A percentile compares a stretch with the other conserved stretches of the same genome.
Evolutionary conservation across 1,284 basidiomycete genomes (phyloP).

Genomic region (Puccinia coronata): DNA sequence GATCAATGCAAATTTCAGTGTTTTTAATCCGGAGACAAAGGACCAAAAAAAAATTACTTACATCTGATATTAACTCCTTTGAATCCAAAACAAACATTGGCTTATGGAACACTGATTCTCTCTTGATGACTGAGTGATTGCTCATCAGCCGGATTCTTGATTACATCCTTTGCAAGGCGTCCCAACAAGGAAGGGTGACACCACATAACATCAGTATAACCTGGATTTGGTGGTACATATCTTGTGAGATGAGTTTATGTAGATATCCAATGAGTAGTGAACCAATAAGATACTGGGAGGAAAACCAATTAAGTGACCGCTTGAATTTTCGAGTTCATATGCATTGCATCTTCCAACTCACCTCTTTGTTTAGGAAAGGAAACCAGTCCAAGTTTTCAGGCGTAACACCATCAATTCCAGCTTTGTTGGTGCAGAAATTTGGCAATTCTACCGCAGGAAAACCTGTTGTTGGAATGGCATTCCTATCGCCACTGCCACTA

Average conservation of each 20-base stretch:
- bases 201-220: neutral
- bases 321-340: no score
- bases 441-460: no score
- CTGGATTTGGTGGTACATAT: neutral
- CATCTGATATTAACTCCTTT: constrained; percentile 6
- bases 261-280: neutral
- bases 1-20: neutral
- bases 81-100: neutral
- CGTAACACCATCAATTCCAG: no score
- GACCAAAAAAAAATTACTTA: neutral
- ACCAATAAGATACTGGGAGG: neutral
- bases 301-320: no score
- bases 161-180: neutral
- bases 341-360: no score
- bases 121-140: neutral
- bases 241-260: neutral
- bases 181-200: neutral
- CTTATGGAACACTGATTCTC: neutral
- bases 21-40: neutral
- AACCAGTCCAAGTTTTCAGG: no score
- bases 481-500: no score
- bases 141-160: neutral
- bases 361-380: no score
- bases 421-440: no score
- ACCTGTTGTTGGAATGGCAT: no score